Evolutionary conservation across 2,329 filamentous ascomycete species (phyloP).

Genomic region (Passalora sequoiae): DNA sequence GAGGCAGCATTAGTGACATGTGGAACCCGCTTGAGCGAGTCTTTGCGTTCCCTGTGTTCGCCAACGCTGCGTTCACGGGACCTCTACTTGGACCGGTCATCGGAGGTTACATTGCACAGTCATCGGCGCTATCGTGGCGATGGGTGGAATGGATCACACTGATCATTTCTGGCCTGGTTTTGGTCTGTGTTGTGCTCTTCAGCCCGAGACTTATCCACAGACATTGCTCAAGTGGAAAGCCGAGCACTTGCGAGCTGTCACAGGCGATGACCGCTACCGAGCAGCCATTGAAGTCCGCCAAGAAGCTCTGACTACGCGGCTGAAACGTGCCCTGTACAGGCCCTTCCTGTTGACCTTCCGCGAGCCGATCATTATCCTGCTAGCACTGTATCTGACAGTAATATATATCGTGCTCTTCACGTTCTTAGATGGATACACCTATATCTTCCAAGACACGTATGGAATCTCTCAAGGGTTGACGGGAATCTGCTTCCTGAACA

Average conservation of each 20-base stretch:
- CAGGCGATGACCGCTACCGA: constrained; percentile 43
- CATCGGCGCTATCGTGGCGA: constrained; percentile 39
- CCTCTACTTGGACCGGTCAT: constrained; percentile 43
- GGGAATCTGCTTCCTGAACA: constrained; percentile 17
- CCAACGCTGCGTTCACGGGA: constrained; percentile 41
- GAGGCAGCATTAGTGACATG: constrained; percentile 37
- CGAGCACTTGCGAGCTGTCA: constrained; percentile 28
- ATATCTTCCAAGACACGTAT: constrained; percentile 49
- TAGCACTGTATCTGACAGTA: constrained; percentile 49
- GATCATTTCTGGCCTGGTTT: constrained; percentile 30
- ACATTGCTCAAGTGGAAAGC: constrained; percentile 36
- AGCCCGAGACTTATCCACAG: constrained; percentile 50
- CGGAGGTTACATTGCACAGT: constrained; percentile 42
- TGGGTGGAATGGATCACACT: constrained; percentile 42
- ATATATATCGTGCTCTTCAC: constrained; percentile 52
- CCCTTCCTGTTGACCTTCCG: constrained; percentile 39
- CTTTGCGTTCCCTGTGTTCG: constrained; percentile 48
- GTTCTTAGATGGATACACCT: constrained; percentile 50
- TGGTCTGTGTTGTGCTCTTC: constrained; percentile 36
- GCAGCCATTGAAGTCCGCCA: constrained; percentile 44
- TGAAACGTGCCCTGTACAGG: constrained; percentile 38
- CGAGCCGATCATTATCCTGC: constrained; percentile 38
- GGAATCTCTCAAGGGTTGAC: constrained; percentile 33
- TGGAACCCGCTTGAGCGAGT: constrained; percentile 29
- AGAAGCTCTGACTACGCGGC: constrained; percentile 35